phyloP scores from a whole-genome alignment of 2,329 filamentous ascomycete species.

The Tetracladium maxilliforme region DNA sequence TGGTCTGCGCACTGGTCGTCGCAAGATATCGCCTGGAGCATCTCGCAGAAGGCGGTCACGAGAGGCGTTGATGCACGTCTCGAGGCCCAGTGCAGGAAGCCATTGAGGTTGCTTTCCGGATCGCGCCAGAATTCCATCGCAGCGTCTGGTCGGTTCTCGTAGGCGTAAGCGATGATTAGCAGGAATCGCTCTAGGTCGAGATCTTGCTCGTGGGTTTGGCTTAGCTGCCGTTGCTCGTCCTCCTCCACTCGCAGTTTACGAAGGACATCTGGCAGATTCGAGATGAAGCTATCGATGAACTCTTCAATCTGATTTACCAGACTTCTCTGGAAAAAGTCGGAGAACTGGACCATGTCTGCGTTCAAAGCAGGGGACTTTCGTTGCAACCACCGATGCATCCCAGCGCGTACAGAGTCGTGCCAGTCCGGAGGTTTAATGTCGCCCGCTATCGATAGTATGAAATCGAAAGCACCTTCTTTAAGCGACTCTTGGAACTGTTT shows the following conservation, averaged over 20 bases:
- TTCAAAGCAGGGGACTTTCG: slow-evolving; percentile 60
- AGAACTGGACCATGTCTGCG: slow-evolving; percentile 53
- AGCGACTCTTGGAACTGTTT: slow-evolving; percentile 63
- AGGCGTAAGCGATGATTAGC: slow-evolving; percentile 82
- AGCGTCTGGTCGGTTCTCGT: slow-evolving; percentile 71
- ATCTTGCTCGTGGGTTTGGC: slow-evolving; percentile 49
- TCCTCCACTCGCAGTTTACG: slow-evolving; percentile 77
- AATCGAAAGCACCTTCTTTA: slow-evolving; percentile 84
- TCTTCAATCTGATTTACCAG: slow-evolving; percentile 72
- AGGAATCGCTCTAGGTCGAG: slow-evolving; percentile 79
- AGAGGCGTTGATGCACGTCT: slow-evolving; percentile 89
- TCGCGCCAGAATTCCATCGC: slow-evolving; percentile 80
- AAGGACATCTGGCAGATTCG: slow-evolving; percentile 86
- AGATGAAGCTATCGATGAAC: slow-evolving; percentile 86
- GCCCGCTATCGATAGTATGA: slow-evolving; percentile 71
- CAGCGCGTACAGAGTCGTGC: slow-evolving; percentile 75
- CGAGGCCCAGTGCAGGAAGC: slow-evolving; percentile 96
- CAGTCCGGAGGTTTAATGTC: slow-evolving; percentile 71
- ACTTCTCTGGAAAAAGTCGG: slow-evolving; percentile 54
- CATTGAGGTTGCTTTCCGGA: slow-evolving; percentile 81
- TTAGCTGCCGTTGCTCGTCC: slow-evolving; percentile 67
- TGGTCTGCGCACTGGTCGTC: slow-evolving; percentile 70
- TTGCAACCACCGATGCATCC: slow-evolving; percentile 70
- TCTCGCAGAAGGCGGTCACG: slow-evolving; percentile 91
- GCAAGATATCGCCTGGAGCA: slow-evolving; percentile 77